Evolutionary conservation across 2,329 filamentous ascomycete genomes (phyloP), one percentile per base, ranked within the genome.

Genomic region (Cytospora piceicola): DNA sequence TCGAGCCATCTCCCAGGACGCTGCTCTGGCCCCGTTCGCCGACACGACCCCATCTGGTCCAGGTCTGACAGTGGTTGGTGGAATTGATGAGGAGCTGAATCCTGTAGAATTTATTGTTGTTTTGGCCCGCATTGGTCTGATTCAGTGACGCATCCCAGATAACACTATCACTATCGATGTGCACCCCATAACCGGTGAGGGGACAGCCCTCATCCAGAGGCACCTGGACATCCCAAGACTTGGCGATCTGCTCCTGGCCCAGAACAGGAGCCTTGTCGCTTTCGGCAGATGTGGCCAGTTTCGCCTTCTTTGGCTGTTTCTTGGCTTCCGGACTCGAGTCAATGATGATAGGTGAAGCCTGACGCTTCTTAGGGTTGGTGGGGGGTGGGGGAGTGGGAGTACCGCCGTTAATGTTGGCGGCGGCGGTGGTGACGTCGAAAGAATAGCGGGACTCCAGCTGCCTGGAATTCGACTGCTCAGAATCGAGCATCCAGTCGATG

Each of bases 31-130:
- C 87, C 14, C 70, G 72, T 64, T 89, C 87, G 8, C 87, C 87
- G 27, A 96, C 92, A 27, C 93, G 86, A 27, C 93, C 93, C 91
- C 91, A 96, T 64, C 91, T 84, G 3, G 89, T 92, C 90, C 90
- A 94, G 0, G 86, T 88, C 53, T 81, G 78, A 74, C 82, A 91
- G 12, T 76, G 68, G 3, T 77, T 72, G 17, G 70, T 68, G 27
- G 71, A 70, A 46, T 78, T 77, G 22, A 77, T 77, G 29, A 86
- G 72, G 5, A 86, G 70, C 76, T 94, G 91, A 32, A 93, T 75
- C 32, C 87, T 85, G 73, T 94, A 94, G 75, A 94, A 94, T 70
- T 95, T 95, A 76, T 95, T 94, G 76, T 91, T 90, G 73, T 94
- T 95, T 56, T 83, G 77, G 0, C 80, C 78, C 0, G 90, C 80